Conservation (phyloP, 805 yeast genomes). For the Metschnikowia drakensbergensis region DNA sequence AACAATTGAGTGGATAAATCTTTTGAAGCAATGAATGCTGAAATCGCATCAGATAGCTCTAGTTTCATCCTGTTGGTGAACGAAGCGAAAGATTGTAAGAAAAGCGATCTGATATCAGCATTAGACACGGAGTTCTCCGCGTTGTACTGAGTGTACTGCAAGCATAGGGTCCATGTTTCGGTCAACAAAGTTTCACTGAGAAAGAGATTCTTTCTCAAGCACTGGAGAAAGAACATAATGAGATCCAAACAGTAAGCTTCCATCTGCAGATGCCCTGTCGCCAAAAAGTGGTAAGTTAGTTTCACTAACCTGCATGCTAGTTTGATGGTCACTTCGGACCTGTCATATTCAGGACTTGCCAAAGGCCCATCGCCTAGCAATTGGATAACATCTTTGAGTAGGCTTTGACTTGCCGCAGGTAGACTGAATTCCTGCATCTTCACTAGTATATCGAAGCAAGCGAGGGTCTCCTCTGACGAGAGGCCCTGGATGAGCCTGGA, state of each 20-base stretch:
- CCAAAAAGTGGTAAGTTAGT: slow-evolving; percentile 2
- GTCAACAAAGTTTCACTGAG: slow-evolving; percentile 32
- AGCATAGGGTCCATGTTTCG: slow-evolving; percentile 30
- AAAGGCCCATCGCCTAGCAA: slow-evolving; percentile 32
- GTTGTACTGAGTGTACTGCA: slow-evolving; percentile 22
- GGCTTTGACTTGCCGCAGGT: background rate
- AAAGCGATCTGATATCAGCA: slow-evolving; percentile 11
- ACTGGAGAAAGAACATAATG: slow-evolving; percentile 39
- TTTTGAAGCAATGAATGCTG: slow-evolving; percentile 7
- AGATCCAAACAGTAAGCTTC: slow-evolving; percentile 47
- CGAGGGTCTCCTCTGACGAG: background rate
- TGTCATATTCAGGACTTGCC: slow-evolving; percentile 28
- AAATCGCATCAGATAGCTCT: slow-evolving; percentile 17
- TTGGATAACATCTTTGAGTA: slow-evolving; percentile 17
- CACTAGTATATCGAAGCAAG: background rate
- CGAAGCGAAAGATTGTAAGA: slow-evolving; percentile 18
- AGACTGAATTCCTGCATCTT: background rate
- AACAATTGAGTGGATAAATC: slow-evolving; percentile 16
- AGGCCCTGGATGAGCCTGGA: background rate
- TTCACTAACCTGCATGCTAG: slow-evolving; percentile 22
- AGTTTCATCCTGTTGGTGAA: slow-evolving; percentile 21
- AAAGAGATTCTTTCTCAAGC: slow-evolving; percentile 40
- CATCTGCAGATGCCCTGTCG: background rate
- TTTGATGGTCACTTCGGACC: slow-evolving; percentile 38
- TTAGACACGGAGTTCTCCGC: slow-evolving; percentile 24